phyloP scores from a whole-genome alignment of 305 asterid genomes.

The Petunia hybrid region DNA sequence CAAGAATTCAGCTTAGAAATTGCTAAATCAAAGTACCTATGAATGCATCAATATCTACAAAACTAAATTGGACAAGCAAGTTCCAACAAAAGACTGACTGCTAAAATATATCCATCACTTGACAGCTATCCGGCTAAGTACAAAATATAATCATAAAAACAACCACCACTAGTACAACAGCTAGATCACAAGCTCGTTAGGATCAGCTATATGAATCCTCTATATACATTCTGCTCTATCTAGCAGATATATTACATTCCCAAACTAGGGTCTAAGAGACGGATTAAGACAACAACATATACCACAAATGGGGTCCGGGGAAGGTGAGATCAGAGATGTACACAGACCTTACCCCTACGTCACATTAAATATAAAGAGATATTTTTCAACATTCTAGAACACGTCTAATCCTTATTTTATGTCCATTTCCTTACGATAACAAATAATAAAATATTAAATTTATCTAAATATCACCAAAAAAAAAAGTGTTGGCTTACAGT shows the following conservation, averaged over 20 bases:
- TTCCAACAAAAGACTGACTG: not conserved
- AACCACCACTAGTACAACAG: not conserved
- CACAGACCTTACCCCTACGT: no score
- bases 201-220: not conserved
- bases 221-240: not conserved
- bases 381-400: not conserved
- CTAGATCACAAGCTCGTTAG: not conserved
- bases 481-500: constrained; percentile 29
- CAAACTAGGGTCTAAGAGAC: not conserved
- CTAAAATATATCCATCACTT: not conserved
- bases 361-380: not conserved
- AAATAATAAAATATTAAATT: no score
- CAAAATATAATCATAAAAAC: no score
- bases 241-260: not conserved
- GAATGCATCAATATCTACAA: not conserved
- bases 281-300: no score
- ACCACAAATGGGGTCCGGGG: no score
- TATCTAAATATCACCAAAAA: not conserved
- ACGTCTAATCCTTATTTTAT: no score
- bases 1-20: not conserved
- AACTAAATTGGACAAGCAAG: not conserved
- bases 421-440: not conserved
- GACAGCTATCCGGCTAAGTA: not conserved
- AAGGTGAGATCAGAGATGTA: no score
- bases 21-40: not conserved